Conservation (phyloP, 495 filamentous ascomycete species). For the Pseudoneurospora amorphoporcata region DNA sequence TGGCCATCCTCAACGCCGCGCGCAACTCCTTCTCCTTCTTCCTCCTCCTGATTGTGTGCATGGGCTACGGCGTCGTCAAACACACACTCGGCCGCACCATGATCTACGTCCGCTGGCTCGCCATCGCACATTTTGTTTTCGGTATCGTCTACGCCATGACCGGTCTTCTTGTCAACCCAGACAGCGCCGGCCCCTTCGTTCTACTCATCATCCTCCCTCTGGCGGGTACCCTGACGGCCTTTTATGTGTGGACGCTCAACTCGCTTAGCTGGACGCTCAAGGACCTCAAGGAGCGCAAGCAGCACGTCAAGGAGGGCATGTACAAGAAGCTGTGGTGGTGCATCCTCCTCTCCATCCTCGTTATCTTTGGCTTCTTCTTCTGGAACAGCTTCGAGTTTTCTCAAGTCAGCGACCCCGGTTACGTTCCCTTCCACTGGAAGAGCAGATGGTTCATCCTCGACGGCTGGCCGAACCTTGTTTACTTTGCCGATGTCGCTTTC, state of each 20-base stretch:
- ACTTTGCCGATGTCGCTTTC: constrained; percentile 81
- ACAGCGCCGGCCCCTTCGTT: constrained; percentile 76
- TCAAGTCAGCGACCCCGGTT: constrained; percentile 68
- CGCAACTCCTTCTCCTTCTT: constrained; percentile 99
- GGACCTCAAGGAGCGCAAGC: constrained; percentile 85
- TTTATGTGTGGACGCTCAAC: constrained; percentile 99
- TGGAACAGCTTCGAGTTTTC: constrained; percentile 93
- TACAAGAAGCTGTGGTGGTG: constrained; percentile 99
- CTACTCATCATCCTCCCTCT: constrained; percentile 90
- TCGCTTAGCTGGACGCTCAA: constrained; percentile 91
- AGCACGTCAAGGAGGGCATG: constrained; percentile 88
- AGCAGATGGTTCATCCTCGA: constrained; percentile 95
- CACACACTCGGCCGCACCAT: constrained; percentile 87
- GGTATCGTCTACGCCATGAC: constrained; percentile 88
- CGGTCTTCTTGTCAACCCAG: constrained; percentile 78
- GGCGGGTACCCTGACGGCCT: constrained; percentile 84
- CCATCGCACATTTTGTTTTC: constrained; percentile 87
- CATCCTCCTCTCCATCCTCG: constrained; percentile 80
- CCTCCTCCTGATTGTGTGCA: constrained; percentile 94
- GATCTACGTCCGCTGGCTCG: constrained; percentile 86
- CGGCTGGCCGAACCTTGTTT: constrained; percentile 95
- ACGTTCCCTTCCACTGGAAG: constrained; percentile 93
- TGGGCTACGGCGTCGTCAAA: constrained; percentile 98
- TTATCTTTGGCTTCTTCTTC: constrained; percentile 94
- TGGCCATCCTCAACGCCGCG: constrained; percentile 82